Evolutionary conservation across 495 filamentous ascomycete genomes (phyloP), one percentile per base, ranked within the genome.

Genomic region (Hypomontagnella submonticulosa): DNA sequence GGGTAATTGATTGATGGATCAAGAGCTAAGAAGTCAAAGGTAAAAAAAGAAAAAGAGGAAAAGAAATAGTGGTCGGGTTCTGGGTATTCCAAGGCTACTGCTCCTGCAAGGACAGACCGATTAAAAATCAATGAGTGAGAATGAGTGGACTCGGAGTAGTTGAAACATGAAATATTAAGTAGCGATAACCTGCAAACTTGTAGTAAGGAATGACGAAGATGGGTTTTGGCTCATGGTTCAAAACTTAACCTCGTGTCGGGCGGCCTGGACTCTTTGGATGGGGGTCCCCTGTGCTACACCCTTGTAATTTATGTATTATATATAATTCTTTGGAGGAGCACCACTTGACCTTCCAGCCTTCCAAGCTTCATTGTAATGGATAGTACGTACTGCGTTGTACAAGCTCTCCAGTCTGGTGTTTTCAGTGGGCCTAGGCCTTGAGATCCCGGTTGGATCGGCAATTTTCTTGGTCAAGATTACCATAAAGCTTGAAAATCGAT

Each of bases 141-240:
- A 52, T 19, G 23, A 41, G 30, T 42, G 10, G 33, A 54, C 23
- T 50, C 1, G 16, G 23, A 33, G 40, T 18, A 51, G 47, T 57
- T 50, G 40, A 51, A 60, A 61, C 49, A 60, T 56, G 34, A 55
- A 30, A 61, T 23, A 60, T 56, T 20, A 55, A 30, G 57, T 23
- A 43, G 43, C 30, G 40, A 67, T 66, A 46, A 40, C 8, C 13
- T 49, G 8, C 15, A 42, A 16, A 23, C 36, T 27, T 47, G 54
- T 27, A 52, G 41, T 48, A 52, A 53, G 52, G 51, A 67, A 67
- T 67, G 64, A 67, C 64, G 64, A 67, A 64, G 43, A 60, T 64
- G 50, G 50, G 61, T 57, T 64, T 64, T 46, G 46, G 53, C 23
- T 37, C 44, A 43, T 63, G 42, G 65, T 36, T 57, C 50, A 44